These are phyloP conservation scores for Apiospora kogelbergensis DNA, from an alignment of 2,329 filamentous ascomycete genomes.

Conservation along the genomic window DNA sequence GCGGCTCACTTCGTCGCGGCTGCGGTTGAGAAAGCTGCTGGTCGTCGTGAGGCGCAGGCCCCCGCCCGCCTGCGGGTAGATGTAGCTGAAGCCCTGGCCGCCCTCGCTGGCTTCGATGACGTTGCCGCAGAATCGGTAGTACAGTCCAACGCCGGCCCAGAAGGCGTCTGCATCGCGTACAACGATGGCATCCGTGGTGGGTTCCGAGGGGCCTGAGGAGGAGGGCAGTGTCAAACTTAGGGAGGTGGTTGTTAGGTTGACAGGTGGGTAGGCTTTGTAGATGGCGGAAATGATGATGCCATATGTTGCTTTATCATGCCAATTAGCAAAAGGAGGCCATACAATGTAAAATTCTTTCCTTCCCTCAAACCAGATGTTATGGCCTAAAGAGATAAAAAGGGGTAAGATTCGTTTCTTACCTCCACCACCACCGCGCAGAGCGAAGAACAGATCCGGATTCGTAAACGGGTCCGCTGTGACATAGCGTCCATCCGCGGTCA, in stretches of 20 bases:
- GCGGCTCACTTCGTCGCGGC: slow-evolving; percentile 19
- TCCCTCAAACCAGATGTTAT: no score
- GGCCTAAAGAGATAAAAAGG: no score
- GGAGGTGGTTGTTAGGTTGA: slow-evolving; percentile 21
- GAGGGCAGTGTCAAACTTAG: slow-evolving; percentile 12
- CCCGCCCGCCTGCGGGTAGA: slow-evolving; percentile 24
- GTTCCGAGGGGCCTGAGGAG: neutral
- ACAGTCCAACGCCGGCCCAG: slow-evolving; percentile 33
- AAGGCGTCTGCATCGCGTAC: slow-evolving; percentile 20
- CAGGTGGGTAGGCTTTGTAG: slow-evolving; percentile 28
- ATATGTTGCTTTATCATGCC: slow-evolving; percentile 18
- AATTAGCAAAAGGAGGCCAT: neutral
- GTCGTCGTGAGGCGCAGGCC: slow-evolving; percentile 33
- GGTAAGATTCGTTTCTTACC: slow-evolving; percentile 11
- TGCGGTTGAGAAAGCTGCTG: slow-evolving; percentile 34
- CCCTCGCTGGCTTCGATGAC: slow-evolving; percentile 31
- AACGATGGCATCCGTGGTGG: neutral
- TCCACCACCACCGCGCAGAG: slow-evolving; percentile 52
- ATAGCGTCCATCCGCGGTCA: slow-evolving; percentile 51
- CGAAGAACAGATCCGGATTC: slow-evolving; percentile 58
- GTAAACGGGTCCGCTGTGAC: slow-evolving; percentile 46
- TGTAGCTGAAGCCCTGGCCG: slow-evolving; percentile 36
- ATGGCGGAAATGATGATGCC: slow-evolving; percentile 32
- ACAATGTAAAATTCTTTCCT: no score
- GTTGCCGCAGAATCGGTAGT: slow-evolving; percentile 33